Base-by-base conservation (phyloP, 352 stramenopile genomes). In the Phytophthora chlamydospora region DNA sequence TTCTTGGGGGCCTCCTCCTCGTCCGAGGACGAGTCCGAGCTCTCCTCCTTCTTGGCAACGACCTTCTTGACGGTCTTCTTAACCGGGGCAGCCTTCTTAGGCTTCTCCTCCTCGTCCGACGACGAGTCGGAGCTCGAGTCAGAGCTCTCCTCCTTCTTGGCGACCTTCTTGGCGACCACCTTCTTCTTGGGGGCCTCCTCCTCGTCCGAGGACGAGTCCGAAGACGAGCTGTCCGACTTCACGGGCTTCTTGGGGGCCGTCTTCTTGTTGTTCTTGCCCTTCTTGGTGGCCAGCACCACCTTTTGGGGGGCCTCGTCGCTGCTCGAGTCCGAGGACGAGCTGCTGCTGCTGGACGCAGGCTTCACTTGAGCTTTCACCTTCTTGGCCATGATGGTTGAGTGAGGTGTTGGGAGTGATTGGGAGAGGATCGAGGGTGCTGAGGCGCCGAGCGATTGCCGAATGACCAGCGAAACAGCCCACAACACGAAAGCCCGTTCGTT, bases 201-300 rank as follows among this genome's bases (percentile, higher is more conserved):
- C 39, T 75, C 66, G 7, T 80, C 66, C 35, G 55, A 80, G 7
- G n/a, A 43, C 31, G 63, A 73, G 60, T 89, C 77, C 16, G 55
- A 70, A 10, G 58, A 62, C 17, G 66, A 79, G 33, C 61, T 81
- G 50, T 72, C 50, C 40, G 66, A 75, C 24, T 67, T 68, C 39
- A 71, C 67, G n/a, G 66, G 44, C 66, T 85, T 85, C 55, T 80
- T 80, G 24, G 51, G 51, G 4, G 58, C 54, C 3, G 16, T 68
- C 60, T 87, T 85, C 16, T 48, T 49, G 35, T 19, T 68, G 57
- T 87, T 85, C 16, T 48, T 49, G 35, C 27, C 70, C 69, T 91
- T 92, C 76, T 93, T 93, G 36, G 72, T 59, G 3, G 62, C 62
- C 16, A 76, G 63, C 14, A 73, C 63, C 65, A 85, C 73, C 65